Conservation (phyloP, 129 eudicot genomes). For the Flaveria bidentis region DNA sequence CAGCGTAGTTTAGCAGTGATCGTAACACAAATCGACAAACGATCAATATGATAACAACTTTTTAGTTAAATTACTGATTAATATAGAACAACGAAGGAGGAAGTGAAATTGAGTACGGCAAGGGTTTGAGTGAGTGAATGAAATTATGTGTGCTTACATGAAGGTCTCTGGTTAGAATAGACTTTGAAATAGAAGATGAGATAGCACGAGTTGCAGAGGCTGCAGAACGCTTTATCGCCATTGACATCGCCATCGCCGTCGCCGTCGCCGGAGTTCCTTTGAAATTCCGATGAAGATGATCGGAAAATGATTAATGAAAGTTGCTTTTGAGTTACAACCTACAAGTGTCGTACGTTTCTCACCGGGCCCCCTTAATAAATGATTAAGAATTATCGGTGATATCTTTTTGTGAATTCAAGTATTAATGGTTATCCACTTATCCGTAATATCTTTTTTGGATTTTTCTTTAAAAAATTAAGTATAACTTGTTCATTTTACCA, state of each 20-base stretch:
- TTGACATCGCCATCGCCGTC: slow-evolving; percentile 28
- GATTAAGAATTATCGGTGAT: not conserved
- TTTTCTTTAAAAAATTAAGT: too few species aligned
- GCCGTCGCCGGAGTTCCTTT: slow-evolving; percentile 22
- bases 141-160: slow-evolving; percentile 48
- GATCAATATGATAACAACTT: not conserved
- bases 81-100: not conserved
- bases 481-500: too few species aligned
- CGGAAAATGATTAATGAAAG: not conserved
- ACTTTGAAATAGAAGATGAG: slow-evolving; percentile 36
- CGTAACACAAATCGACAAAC: not conserved
- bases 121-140: not conserved
- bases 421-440: not conserved
- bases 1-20: not conserved
- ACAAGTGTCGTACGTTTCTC: slow-evolving; percentile 27
- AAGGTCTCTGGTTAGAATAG: slow-evolving; percentile 50
- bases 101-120: slow-evolving; percentile 6
- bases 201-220: slow-evolving; percentile 56
- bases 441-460: not conserved
- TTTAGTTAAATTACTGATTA: not conserved
- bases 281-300: slow-evolving; percentile 5
- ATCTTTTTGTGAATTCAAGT: not conserved
- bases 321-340: not conserved
- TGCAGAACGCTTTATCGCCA: slow-evolving; percentile 82
- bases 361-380: slow-evolving; percentile 18